phyloP scores from a whole-genome alignment of 2,329 filamentous ascomycete genomes.

The Pyrenophora teres region DNA sequence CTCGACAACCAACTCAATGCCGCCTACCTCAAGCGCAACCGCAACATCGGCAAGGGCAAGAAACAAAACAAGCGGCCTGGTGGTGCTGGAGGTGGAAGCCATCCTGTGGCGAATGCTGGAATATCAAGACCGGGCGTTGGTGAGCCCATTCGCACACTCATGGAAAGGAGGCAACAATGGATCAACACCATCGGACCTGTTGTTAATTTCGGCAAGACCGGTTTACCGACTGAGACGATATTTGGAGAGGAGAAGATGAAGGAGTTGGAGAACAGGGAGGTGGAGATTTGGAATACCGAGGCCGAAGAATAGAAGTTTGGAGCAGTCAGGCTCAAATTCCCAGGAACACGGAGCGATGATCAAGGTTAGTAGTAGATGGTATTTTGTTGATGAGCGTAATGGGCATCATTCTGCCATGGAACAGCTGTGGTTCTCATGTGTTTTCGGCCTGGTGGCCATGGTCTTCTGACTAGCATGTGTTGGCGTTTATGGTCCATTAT shows the following conservation, averaged over 20 bases:
- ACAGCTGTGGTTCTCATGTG: too few relatives aligned
- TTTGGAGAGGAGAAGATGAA: conserved; percentile 77
- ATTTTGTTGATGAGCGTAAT: too few relatives aligned
- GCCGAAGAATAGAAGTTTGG: conserved; percentile 61
- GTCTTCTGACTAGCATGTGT: neutral
- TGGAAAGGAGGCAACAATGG: conserved; percentile 90
- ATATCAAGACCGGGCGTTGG: conserved; percentile 68
- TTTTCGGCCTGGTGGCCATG: neutral
- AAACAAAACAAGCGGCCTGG: conserved; percentile 80
- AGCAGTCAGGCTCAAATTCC: neutral
- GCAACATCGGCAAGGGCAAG: conserved; percentile 91
- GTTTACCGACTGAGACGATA: conserved; percentile 75
- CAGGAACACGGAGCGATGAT: neutral
- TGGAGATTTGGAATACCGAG: conserved; percentile 79
- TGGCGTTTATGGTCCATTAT: conserved; percentile 1
- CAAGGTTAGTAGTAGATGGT: neutral
- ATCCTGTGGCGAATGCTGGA: conserved; percentile 51
- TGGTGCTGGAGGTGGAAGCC: conserved; percentile 73
- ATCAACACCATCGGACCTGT: conserved; percentile 88
- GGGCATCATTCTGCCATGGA: too few relatives aligned
- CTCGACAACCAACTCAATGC: conserved; percentile 93
- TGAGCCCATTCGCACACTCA: conserved; percentile 85
- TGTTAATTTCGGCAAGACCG: conserved; percentile 80
- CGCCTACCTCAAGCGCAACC: conserved; percentile 92
- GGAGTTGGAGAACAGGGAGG: conserved; percentile 73